Base-by-base conservation (phyloP, 2,329 filamentous ascomycete species). In the Talaromyces atroroseus region DNA sequence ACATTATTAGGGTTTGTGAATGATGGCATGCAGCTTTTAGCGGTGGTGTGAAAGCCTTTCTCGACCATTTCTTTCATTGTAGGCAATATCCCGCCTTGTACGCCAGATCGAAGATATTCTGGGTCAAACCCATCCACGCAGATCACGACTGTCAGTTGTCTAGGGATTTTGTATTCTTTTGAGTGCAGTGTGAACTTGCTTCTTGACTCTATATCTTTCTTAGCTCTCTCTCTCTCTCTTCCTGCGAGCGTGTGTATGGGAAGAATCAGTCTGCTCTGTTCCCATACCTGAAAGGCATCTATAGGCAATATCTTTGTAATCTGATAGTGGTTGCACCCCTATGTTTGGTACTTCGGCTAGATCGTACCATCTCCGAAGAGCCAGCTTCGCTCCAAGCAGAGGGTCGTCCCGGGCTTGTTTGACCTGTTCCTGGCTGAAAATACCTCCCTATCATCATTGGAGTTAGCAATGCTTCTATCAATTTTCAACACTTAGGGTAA, bases 1-100 rank as follows among this genome's bases (percentile, higher is more conserved):
- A 75, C 66, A 54, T 77, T 77, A 64, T 77, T 77, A 3, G 75
- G 72, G 55, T 77, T 77, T 11, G 75, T 77, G 56, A 77, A 71
- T 1, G 75, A 74, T 0, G 75, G 75, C 74, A 77, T 77, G 32
- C 68, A 67, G 46, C 67, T 68, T 40, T 71, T 66, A 0, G 73
- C 75, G 0, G 69, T 72, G 1, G 62, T 62, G 52, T 74, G 69
- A 61, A 77, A 77, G 5, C 75, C 74, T 5, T 59, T 50, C 5
- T 70, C 56, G 6, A 69, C 58, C 49, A 74, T 70, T 11, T 54
- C 57, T 29, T 61, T 62, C 52, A 74, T 59, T 40, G 64, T 71
- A 12, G 73, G 73, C 10, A 75, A 54, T 40, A 69, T 68, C 7
- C 69, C 72, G 48, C 66, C 65, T 2, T 64, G 57, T 21, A 73